Evolutionary conservation across 805 yeast genomes (phyloP).

Genomic region (Candida ovalis): DNA sequence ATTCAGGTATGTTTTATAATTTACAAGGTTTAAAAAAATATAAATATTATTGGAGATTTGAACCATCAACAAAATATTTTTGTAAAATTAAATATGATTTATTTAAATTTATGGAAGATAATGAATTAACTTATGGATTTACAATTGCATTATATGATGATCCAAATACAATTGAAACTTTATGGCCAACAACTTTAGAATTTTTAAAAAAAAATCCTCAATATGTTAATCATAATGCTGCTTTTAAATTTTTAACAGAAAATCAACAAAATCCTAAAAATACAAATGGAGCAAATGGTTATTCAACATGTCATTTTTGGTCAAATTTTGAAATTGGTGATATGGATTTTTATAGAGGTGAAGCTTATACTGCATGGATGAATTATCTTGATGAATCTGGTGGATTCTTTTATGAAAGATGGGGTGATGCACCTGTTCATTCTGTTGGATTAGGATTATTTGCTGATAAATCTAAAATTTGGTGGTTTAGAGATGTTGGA

Average conservation of each 20-base stretch:
- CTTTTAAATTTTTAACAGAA: constrained; percentile 70
- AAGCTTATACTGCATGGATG: constrained; percentile 63
- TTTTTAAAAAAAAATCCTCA: constrained; percentile 59
- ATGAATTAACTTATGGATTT: constrained; percentile 68
- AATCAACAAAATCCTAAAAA: constrained; percentile 57
- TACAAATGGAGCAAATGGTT: constrained; percentile 40
- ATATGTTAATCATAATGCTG: constrained; percentile 53
- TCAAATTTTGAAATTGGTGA: constrained; percentile 78
- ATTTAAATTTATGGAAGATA: constrained; percentile 77
- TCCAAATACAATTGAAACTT: constrained; percentile 60
- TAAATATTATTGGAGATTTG: constrained; percentile 92
- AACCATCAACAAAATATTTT: constrained; percentile 69
- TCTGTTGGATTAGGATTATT: constrained; percentile 45
- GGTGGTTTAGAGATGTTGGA: constrained; percentile 52
- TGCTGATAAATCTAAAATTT: constrained; percentile 41
- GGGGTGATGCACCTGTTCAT: constrained; percentile 56
- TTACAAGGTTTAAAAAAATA: constrained; percentile 61
- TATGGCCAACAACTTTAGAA: constrained; percentile 70
- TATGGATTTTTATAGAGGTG: constrained; percentile 66
- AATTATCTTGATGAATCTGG: constrained; percentile 64
- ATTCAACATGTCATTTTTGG: constrained; percentile 87
- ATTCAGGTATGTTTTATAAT: constrained; percentile 78
- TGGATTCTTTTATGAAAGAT: constrained; percentile 75
- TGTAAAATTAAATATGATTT: constrained; percentile 79
- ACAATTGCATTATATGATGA: constrained; percentile 68